Evolutionary conservation across 805 yeast genomes (phyloP).

Genomic region (Saccharomyces mikatae): DNA sequence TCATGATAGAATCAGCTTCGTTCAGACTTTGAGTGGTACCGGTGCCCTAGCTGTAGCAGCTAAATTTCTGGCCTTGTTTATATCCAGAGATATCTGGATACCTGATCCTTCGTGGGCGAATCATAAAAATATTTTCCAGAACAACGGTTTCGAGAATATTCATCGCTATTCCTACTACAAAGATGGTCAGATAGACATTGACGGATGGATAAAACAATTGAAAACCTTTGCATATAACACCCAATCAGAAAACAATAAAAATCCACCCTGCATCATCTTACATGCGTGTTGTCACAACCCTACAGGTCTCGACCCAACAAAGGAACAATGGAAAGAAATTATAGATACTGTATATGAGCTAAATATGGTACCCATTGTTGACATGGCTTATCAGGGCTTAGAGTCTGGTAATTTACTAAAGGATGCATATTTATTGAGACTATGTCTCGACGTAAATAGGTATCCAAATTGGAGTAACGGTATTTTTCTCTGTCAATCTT

Average conservation of each 20-base stretch:
- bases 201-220: conserved; percentile 54
- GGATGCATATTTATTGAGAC: conserved; percentile 54
- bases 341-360: conserved; percentile 51
- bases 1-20: conserved; percentile 62
- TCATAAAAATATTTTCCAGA: conserved; percentile 71
- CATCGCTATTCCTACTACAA: conserved; percentile 68
- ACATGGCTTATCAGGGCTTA: conserved; percentile 94
- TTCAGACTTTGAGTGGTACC: conserved; percentile 91
- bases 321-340: conserved; percentile 72
- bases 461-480: conserved; percentile 37
- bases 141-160: conserved; percentile 53
- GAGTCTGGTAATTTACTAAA: conserved; percentile 74
- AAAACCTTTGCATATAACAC: conserved; percentile 13
- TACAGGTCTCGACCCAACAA: conserved; percentile 86
- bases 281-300: conserved; percentile 98
- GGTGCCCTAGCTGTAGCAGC: conserved; percentile 86
- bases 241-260: conserved; percentile 46
- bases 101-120: conserved; percentile 95
- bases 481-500: conserved; percentile 72
- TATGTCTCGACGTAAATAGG: conserved; percentile 17
- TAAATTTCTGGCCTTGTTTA: conserved; percentile 55
- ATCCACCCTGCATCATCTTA: conserved; percentile 44
- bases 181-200: conserved; percentile 58
- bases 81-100: conserved; percentile 43
- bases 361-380: conserved; percentile 71